Evolutionary conservation across 1,284 basidiomycete species (phyloP).

Genomic region (Puccinia novopanici): DNA sequence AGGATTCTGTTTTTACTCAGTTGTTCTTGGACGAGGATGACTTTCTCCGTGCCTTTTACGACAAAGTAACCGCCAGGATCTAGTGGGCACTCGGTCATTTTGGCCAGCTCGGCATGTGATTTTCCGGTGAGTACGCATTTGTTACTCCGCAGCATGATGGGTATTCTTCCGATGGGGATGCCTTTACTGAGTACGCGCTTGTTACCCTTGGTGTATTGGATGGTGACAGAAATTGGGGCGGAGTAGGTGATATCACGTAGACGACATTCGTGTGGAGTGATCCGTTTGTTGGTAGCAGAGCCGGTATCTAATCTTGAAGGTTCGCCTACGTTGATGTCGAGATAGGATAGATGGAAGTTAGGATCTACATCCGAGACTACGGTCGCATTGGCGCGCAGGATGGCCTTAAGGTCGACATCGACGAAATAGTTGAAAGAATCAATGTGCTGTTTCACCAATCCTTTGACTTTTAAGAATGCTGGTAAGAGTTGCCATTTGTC

Average conservation of each 20-base stretch:
- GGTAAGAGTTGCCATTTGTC: constrained; percentile 97
- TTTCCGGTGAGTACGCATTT: constrained; percentile 84
- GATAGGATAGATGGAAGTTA: constrained; percentile 94
- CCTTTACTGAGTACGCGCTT: constrained; percentile 80
- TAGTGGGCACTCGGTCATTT: constrained; percentile 93
- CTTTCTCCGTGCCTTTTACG: constrained; percentile 98
- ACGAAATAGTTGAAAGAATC: constrained; percentile 99
- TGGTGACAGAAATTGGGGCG: constrained; percentile 89
- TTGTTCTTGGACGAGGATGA: constrained; percentile 98
- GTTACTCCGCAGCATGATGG: constrained; percentile 95
- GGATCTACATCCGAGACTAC: constrained; percentile 96
- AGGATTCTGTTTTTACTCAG: constrained; percentile 99
- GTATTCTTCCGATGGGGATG: constrained; percentile 86
- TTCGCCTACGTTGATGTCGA: constrained; percentile 86
- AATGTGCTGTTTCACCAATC: constrained; percentile 99
- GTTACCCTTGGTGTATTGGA: constrained; percentile 92
- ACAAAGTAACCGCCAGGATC: constrained; percentile 99
- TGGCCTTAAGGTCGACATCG: constrained; percentile 93
- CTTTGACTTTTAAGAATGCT: constrained; percentile 92
- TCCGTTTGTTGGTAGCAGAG: constrained; percentile 71
- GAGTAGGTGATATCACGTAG: constrained; percentile 94
- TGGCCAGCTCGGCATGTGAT: constrained; percentile 77
- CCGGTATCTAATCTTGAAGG: constrained; percentile 85
- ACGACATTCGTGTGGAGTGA: constrained; percentile 97
- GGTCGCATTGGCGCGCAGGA: constrained; percentile 84